These are phyloP conservation scores for Didymella glomerata DNA, from an alignment of 2,329 filamentous ascomycete genomes.

Conservation along the genomic window DNA sequence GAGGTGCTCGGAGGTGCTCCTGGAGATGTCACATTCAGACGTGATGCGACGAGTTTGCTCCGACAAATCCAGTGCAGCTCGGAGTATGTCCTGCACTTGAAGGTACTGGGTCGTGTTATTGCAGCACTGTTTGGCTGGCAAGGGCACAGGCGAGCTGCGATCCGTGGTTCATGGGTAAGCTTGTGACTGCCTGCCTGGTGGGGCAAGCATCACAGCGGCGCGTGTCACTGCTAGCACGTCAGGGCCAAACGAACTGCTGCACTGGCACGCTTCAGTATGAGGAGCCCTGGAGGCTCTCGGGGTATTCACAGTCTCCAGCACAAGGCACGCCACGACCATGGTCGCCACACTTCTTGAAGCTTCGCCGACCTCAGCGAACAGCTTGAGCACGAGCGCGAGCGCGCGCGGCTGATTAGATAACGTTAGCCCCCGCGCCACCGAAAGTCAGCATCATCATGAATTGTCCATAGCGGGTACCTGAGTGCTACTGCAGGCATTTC, in stretches of 20 bases:
- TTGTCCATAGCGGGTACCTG: constrained; percentile 5
- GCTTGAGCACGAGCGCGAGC: constrained; percentile 19
- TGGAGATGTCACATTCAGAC: constrained; percentile 27
- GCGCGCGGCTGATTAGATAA: background rate
- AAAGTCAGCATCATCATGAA: constrained; percentile 19
- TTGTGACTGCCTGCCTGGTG: constrained; percentile 20
- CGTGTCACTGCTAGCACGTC: constrained; percentile 7
- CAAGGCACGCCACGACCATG: background rate
- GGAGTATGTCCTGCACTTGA: too few relatives aligned
- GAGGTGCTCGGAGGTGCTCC: constrained; percentile 10
- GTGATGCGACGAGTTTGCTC: background rate
- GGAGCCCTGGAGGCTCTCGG: too few relatives aligned
- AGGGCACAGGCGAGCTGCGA: constrained; percentile 10
- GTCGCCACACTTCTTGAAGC: background rate
- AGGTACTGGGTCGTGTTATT: background rate
- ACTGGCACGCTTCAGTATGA: background rate
- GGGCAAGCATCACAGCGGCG: constrained; percentile 3
- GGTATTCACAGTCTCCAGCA: background rate
- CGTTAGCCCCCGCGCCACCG: constrained; percentile 20
- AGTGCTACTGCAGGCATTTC: constrained; percentile 1
- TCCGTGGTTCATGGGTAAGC: background rate
- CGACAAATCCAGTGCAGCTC: background rate
- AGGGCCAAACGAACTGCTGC: background rate
- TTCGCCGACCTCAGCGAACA: constrained; percentile 14
- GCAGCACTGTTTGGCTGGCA: constrained; percentile 3